A percentile compares a stretch with the other conserved stretches of the same genome.
These are phyloP conservation scores for Biscogniauxia marginata DNA, from an alignment of 2,329 filamentous ascomycete genomes.

Conservation along the genomic window DNA sequence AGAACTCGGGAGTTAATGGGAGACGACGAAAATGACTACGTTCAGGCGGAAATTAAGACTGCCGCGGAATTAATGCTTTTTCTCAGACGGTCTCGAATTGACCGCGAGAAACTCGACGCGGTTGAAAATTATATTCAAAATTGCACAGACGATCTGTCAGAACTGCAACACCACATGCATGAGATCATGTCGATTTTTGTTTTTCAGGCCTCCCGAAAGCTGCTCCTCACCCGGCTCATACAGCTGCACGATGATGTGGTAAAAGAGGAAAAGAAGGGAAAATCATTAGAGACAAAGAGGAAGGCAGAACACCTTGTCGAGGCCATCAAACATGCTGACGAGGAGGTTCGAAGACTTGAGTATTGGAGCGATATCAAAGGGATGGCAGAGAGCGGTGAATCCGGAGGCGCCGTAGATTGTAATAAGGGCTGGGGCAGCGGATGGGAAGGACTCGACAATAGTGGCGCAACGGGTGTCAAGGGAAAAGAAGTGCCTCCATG, in stretches of 20 bases:
- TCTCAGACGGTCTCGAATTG: conserved; percentile 71
- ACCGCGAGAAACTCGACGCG: conserved; percentile 86
- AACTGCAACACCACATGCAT: conserved; percentile 74
- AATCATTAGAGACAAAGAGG: conserved; percentile 30
- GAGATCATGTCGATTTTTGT: conserved; percentile 84
- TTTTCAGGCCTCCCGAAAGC: conserved; percentile 82
- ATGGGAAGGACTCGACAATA: conserved; percentile 54
- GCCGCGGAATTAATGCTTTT: conserved; percentile 67
- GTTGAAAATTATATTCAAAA: conserved; percentile 80
- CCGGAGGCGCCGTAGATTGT: conserved; percentile 43
- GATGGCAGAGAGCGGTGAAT: conserved; percentile 56
- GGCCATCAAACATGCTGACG: conserved; percentile 73
- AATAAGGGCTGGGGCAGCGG: conserved; percentile 43
- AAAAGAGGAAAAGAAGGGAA: conserved; percentile 32
- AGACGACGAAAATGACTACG: conserved; percentile 31
- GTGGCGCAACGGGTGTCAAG: conserved; percentile 37
- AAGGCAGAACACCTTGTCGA: conserved; percentile 68
- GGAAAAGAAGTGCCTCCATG: conserved; percentile 16
- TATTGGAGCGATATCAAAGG: conserved; percentile 85
- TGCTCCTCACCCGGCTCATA: conserved; percentile 70
- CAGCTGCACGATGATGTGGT: conserved; percentile 54
- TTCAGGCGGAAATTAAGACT: conserved; percentile 55
- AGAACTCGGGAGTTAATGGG: conserved; percentile 28
- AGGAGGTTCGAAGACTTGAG: conserved; percentile 76
- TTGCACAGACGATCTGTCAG: conserved; percentile 71